phyloP scores from a whole-genome alignment of 192 early-diverging fungal species.

The Rhizophagus prolifer region DNA sequence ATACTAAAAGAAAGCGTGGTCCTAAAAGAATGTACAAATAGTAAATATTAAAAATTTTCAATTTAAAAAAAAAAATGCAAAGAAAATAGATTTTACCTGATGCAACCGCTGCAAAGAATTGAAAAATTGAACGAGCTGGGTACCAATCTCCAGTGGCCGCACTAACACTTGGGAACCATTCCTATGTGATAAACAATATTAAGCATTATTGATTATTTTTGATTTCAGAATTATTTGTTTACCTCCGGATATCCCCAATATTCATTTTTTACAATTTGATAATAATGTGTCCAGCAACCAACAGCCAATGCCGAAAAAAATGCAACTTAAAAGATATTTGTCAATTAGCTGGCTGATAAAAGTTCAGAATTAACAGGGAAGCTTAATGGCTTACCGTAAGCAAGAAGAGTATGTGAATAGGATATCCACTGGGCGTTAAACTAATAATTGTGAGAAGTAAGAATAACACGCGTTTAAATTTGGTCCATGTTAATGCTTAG shows the following conservation, averaged over 20 bases:
- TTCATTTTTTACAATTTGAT: slow-evolving; percentile 79
- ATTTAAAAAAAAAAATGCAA: background rate
- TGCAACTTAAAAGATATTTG: slow-evolving; percentile 45
- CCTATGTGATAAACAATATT: slow-evolving; percentile 30
- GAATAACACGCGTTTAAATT: background rate
- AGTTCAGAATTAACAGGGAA: background rate
- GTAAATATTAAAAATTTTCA: background rate
- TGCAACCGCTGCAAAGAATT: slow-evolving; percentile 77
- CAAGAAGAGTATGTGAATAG: slow-evolving; percentile 49
- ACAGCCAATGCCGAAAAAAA: slow-evolving; percentile 66
- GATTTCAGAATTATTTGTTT: slow-evolving; percentile 19
- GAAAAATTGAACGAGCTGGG: slow-evolving; percentile 72
- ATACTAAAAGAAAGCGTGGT: background rate
- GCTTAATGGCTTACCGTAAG: slow-evolving; percentile 39
- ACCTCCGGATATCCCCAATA: slow-evolving; percentile 75
- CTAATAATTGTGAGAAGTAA: background rate
- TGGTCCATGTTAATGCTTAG: background rate
- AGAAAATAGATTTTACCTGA: slow-evolving; percentile 40
- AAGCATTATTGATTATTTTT: background rate
- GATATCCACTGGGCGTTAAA: background rate
- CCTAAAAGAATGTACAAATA: background rate
- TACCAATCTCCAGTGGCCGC: slow-evolving; percentile 81
- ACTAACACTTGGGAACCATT: slow-evolving; percentile 82
- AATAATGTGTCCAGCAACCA: slow-evolving; percentile 74
- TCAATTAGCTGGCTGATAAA: slow-evolving; percentile 1